phyloP scores from a whole-genome alignment of 2,329 filamentous ascomycete species.

The Sarocladium strictum region DNA sequence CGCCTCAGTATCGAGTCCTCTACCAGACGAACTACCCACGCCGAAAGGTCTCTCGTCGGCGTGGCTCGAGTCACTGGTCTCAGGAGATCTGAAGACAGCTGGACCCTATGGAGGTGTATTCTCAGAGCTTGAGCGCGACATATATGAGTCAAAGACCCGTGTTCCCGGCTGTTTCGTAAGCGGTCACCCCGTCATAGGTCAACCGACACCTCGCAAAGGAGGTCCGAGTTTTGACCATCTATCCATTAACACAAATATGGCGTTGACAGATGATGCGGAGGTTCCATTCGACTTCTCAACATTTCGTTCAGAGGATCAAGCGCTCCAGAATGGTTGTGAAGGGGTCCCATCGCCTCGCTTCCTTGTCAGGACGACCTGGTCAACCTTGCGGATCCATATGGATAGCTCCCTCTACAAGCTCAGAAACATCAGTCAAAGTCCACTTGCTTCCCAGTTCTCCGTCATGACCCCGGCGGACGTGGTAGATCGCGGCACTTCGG shows the following conservation, averaged over 20 bases:
- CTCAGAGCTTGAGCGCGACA: too few species aligned
- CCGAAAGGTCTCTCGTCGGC: neutral
- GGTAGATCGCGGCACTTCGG: slow-evolving; percentile 33
- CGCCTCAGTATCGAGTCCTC: neutral
- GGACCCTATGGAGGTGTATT: neutral
- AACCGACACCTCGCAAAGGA: neutral
- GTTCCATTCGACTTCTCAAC: neutral
- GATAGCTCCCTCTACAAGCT: slow-evolving; percentile 38
- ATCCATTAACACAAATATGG: neutral
- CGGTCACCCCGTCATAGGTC: neutral
- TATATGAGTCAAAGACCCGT: too few species aligned
- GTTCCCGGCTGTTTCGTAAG: too few species aligned
- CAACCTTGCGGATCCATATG: slow-evolving; percentile 40
- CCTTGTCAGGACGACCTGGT: slow-evolving; percentile 38
- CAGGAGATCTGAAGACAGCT: neutral
- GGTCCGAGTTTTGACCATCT: neutral
- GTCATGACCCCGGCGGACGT: slow-evolving; percentile 32
- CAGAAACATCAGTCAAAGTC: slow-evolving; percentile 31
- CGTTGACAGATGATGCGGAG: neutral
- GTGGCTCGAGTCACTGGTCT: neutral
- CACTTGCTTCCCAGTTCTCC: slow-evolving; percentile 34
- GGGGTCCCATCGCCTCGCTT: slow-evolving; percentile 12
- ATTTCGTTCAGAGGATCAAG: neutral
- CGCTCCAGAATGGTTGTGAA: neutral
- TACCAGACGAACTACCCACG: neutral